Conservation (phyloP, 192 early-diverging fungal genomes). For the Backusella parvicylindrica region DNA sequence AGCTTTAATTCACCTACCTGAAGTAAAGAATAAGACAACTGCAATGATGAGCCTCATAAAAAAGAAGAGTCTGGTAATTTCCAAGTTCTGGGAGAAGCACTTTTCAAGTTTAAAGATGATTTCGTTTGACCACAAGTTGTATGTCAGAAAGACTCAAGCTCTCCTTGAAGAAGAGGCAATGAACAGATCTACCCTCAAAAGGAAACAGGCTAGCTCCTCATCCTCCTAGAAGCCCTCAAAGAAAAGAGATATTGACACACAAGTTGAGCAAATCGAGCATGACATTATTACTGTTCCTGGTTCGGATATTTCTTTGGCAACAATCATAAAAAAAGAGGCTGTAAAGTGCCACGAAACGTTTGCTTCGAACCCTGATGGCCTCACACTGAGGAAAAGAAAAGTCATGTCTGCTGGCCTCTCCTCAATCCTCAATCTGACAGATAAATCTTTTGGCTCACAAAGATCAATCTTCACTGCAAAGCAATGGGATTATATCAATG, state of each 20-base stretch:
- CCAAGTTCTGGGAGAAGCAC: not conserved
- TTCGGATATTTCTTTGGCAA: too few relatives aligned
- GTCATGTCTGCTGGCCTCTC: not conserved
- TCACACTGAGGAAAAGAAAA: not conserved
- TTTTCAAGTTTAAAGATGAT: not conserved
- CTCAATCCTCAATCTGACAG: not conserved
- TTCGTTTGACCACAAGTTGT: not conserved
- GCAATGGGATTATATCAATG: constrained; percentile 6
- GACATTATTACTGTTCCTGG: too few relatives aligned
- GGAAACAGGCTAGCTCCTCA: too few relatives aligned
- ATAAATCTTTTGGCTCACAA: not conserved
- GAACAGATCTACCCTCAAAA: not conserved
- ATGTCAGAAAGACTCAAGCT: not conserved
- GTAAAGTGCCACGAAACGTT: too few relatives aligned
- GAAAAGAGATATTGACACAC: too few relatives aligned
- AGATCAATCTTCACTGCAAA: constrained; percentile 5
- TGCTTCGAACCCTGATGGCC: too few relatives aligned
- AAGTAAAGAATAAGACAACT: too few relatives aligned
- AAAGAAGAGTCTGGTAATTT: not conserved
- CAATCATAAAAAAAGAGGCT: too few relatives aligned
- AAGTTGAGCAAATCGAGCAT: too few relatives aligned
- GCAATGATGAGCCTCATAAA: too few relatives aligned
- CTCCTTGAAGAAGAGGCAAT: not conserved
- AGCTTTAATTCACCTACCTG: too few relatives aligned
- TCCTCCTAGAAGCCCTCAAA: too few relatives aligned